These are phyloP conservation scores for Sclerotinia spermophila DNA, from an alignment of 2,329 filamentous ascomycete genomes.

Conservation along the genomic window DNA sequence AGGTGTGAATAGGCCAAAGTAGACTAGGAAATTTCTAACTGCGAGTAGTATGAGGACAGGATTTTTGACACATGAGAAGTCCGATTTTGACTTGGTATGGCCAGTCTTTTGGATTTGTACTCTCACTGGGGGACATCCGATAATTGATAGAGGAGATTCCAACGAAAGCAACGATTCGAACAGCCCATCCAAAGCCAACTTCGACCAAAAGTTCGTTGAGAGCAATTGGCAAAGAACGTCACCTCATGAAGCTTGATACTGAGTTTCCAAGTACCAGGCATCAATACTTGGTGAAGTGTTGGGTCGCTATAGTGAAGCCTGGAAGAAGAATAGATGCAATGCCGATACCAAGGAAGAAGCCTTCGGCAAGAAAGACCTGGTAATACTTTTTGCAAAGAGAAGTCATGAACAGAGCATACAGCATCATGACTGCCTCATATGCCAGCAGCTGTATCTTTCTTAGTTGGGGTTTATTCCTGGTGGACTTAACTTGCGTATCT, in stretches of 20 bases:
- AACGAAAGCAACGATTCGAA: constrained; percentile 29
- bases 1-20: constrained; percentile 48
- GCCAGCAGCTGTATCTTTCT: background rate
- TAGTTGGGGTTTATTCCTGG: background rate
- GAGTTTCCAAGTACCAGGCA: constrained; percentile 29
- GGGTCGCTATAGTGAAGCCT: constrained; percentile 23
- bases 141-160: constrained; percentile 26
- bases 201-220: constrained; percentile 33
- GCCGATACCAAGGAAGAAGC: constrained; percentile 25
- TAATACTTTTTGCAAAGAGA: constrained; percentile 36
- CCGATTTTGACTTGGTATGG: constrained; percentile 19
- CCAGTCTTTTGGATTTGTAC: background rate
- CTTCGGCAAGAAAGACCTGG: constrained; percentile 37
- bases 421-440: constrained; percentile 21
- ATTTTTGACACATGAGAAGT: constrained; percentile 22
- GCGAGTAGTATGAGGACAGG: constrained; percentile 25
- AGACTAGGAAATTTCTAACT: constrained; percentile 27
- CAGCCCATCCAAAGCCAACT: constrained; percentile 35
- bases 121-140: constrained; percentile 21
- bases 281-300: constrained; percentile 24
- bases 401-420: constrained; percentile 24
- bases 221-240: constrained; percentile 38
- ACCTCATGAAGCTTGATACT: constrained; percentile 37
- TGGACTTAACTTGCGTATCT: constrained; percentile 6
- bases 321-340: constrained; percentile 32